These are phyloP conservation scores for Parafenestella ontariensis DNA, from an alignment of 2,329 filamentous ascomycete species.

Conservation along the genomic window DNA sequence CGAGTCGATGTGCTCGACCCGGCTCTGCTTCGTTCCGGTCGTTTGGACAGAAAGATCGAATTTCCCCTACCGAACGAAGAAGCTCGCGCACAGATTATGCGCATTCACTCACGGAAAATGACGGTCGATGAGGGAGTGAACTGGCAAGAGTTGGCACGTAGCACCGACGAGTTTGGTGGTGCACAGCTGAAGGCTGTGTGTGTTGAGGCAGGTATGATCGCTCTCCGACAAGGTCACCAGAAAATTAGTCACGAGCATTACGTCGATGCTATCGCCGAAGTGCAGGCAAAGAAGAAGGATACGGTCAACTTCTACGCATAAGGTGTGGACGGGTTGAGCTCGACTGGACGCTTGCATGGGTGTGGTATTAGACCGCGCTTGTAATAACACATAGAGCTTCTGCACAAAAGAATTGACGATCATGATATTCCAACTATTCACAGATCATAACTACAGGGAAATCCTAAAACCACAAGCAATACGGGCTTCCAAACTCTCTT, in stretches of 20 bases:
- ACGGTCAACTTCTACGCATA: slow-evolving; percentile 57
- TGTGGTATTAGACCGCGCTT: slow-evolving; percentile 29
- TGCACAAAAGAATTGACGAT: slow-evolving; percentile 24
- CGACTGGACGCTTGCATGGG: slow-evolving; percentile 29
- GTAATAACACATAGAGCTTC: slow-evolving; percentile 45
- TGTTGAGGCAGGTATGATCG: slow-evolving; percentile 99
- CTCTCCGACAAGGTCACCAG: slow-evolving; percentile 88
- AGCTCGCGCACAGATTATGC: slow-evolving; percentile 93
- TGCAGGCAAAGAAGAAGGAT: slow-evolving; percentile 88
- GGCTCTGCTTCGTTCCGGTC: slow-evolving; percentile 86
- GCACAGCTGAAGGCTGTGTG: slow-evolving; percentile 98
- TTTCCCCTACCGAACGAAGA: slow-evolving; percentile 98
- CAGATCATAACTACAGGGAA: background rate
- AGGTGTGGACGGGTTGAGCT: slow-evolving; percentile 13
- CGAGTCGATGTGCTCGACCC: slow-evolving; percentile 93
- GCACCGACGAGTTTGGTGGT: slow-evolving; percentile 97
- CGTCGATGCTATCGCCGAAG: slow-evolving; percentile 96
- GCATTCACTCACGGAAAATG: slow-evolving; percentile 99
- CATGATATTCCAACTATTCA: background rate
- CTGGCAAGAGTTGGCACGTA: slow-evolving; percentile 93
- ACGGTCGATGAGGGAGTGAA: slow-evolving; percentile 91
- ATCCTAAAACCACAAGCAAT: background rate
- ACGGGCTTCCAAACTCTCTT: too few species aligned
- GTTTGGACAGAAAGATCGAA: slow-evolving; percentile 96
- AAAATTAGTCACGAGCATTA: slow-evolving; percentile 99